Base-by-base conservation (phyloP, 768 basidiomycete species). In the Suillus subalutaceus region DNA sequence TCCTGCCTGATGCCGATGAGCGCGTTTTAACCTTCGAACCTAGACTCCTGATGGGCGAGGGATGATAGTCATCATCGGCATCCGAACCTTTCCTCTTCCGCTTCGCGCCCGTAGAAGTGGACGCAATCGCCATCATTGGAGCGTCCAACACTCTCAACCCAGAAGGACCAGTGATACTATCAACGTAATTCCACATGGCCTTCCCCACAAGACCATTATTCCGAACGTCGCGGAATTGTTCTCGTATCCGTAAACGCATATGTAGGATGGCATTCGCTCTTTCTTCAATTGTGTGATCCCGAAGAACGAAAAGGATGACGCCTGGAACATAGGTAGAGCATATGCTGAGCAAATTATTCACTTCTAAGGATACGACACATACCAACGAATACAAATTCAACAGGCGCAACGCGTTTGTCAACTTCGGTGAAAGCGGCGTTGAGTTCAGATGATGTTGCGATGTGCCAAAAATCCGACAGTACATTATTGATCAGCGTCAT, bases 381-480 rank as follows among this genome's bases (percentile, higher is more conserved):
- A 93, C 93, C 91, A 50, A 93, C 88, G 75, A 91, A 94, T 40
- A 93, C 86, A 73, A 94, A 91, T 72, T 93, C 90, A 9, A 89
- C 86, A 2, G 91, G 91, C 2, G 90, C 87, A 48, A 93, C 83
- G 35, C 87, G 83, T 66, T 86, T 84, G 64, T 79, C 78, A n/a
- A 90, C 83, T 32, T 81, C 77, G 20, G 67, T 78, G 69, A 93
- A 89, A 2, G 81, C 87, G 15, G 73, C 66, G n/a, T 82, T 84
- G 41, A 85, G 76, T 7, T 71, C 53, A 0, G 66, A 26, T 38
- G 81, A 76, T 12, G 67, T 71, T 3, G 89, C 89, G 55, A 92
- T 81, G 26, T 81, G 76, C 78, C 83, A 84, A 56, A 90, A 84
- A 37, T 82, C 82, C 18, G 78, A 73, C 44, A 95, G 77, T 23